phyloP scores from a whole-genome alignment of 2,329 filamentous ascomycete genomes.

The Monilinia vaccinii-corymbosi region DNA sequence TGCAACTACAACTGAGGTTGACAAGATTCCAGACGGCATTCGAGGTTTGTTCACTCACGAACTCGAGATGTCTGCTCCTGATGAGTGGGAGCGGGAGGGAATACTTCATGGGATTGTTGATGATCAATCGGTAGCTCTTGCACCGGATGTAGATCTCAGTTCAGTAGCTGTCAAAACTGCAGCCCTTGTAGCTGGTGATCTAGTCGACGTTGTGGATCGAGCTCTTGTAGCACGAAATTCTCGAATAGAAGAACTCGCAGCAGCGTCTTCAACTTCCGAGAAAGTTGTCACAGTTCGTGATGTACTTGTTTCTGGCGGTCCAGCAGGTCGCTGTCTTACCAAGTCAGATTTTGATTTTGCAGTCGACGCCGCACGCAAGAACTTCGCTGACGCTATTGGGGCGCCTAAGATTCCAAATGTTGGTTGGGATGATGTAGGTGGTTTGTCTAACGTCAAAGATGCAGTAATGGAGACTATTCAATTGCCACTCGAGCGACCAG shows the following conservation, averaged over 20 bases:
- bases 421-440: slow-evolving; percentile 91
- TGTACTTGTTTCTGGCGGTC: slow-evolving; percentile 79
- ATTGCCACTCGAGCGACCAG: slow-evolving; percentile 79
- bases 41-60: slow-evolving; percentile 92
- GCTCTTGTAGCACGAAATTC: slow-evolving; percentile 68
- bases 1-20: slow-evolving; percentile 89
- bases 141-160: slow-evolving; percentile 73
- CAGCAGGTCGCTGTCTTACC: slow-evolving; percentile 67
- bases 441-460: slow-evolving; percentile 87
- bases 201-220: slow-evolving; percentile 89
- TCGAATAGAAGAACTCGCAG: slow-evolving; percentile 66
- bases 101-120: slow-evolving; percentile 74
- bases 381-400: slow-evolving; percentile 94
- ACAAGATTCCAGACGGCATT: slow-evolving; percentile 85
- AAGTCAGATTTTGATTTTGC: slow-evolving; percentile 84
- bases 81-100: slow-evolving; percentile 84
- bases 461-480: slow-evolving; percentile 97
- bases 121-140: slow-evolving; percentile 65
- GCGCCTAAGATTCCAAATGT: slow-evolving; percentile 98
- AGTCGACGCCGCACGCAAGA: slow-evolving; percentile 91
- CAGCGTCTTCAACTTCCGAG: slow-evolving; percentile 33
- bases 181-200: slow-evolving; percentile 84
- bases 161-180: slow-evolving; percentile 91
- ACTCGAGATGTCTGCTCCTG: slow-evolving; percentile 84
- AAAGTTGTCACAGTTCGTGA: slow-evolving; percentile 61